Conservation (phyloP, 768 basidiomycete species). For the Naematelia aurantialba region DNA sequence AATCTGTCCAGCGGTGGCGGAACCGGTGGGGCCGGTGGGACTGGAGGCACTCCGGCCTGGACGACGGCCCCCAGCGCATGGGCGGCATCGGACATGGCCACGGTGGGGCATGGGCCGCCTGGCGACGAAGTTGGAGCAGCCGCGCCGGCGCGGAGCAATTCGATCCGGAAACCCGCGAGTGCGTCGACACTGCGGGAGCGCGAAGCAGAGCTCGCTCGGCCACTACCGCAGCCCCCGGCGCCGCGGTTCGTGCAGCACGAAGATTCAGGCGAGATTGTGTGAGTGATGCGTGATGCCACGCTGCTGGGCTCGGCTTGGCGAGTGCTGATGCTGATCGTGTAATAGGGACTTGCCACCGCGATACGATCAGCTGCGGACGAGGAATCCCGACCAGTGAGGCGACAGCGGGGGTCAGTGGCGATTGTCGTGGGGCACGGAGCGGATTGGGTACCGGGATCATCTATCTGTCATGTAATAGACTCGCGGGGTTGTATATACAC, state of each 20-base stretch:
- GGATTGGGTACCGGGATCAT: too few relatives aligned
- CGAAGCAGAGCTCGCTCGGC: not conserved
- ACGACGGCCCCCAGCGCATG: not conserved
- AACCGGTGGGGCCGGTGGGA: not conserved
- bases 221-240: constrained; percentile 2
- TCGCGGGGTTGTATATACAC: too few relatives aligned
- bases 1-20: not conserved
- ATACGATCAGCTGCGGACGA: constrained; percentile 33
- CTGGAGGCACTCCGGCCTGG: not conserved
- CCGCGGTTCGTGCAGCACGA: constrained; percentile 31
- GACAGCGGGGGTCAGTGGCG: too few relatives aligned
- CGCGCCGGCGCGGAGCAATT: not conserved
- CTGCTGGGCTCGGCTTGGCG: too few relatives aligned
- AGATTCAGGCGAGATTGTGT: constrained; percentile 31
- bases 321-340: too few relatives aligned
- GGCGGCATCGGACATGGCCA: not conserved
- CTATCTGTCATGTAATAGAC: too few relatives aligned
- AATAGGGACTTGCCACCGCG: constrained; percentile 32
- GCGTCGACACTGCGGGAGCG: not conserved
- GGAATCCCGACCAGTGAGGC: constrained; percentile 23
- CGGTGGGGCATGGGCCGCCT: not conserved
- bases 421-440: too few relatives aligned
- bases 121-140: not conserved
- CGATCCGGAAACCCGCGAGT: not conserved
- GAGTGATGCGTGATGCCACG: too few relatives aligned